Evolutionary conservation across 2,329 filamentous ascomycete species (phyloP), one percentile per base, ranked within the genome.

Genomic region (Ascochyta clinopodiicola): DNA sequence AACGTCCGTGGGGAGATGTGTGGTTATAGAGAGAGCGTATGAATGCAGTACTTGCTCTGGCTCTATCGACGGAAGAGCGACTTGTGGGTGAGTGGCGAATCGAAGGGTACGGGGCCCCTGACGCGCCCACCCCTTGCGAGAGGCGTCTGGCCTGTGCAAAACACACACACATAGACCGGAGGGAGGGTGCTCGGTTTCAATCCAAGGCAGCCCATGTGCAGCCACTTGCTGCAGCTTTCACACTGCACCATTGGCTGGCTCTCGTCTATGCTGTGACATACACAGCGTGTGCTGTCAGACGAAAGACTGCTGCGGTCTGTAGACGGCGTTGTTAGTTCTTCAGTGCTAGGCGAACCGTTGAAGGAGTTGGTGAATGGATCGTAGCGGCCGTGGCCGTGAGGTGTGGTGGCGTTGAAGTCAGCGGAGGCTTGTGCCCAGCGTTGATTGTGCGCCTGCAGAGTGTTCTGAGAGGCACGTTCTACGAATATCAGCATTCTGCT

Each of bases 151-250:
- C 75, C 75, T 1, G 75, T 77, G 59, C 76, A 78, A 56, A 76
- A 77, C 4, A 75, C 54, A 57, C 76, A 78, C 1, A 77, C 70
- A 44, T 74, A 78, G 5, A 77, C 73, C 1, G 72, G 65, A 6
- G 75, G 75, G 73, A 82, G 71, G 48, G 78, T 79, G 34, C 78
- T 76, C 17, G 76, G 70, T 51, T 81, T 79, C 15, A 86, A 70
- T 2, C 84, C 84, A 21, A 86, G 78, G 62, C 86, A 88, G 50
- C 78, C 77, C 29, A 82, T 81, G 64, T 88, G 86, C 27, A 85
- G 75, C 82, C 84, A 88, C 62, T 86, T 85, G n/a, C 78, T 82
- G 74, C 85, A 88, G 22, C 82, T 84, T 69, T 85, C 82, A 73
- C 86, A 88, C 75, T 86, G 84, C 42, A 88, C 80, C 81, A 88